Base-by-base conservation (phyloP, 2,329 filamentous ascomycete species). In the Fusarium sarcochroum region DNA sequence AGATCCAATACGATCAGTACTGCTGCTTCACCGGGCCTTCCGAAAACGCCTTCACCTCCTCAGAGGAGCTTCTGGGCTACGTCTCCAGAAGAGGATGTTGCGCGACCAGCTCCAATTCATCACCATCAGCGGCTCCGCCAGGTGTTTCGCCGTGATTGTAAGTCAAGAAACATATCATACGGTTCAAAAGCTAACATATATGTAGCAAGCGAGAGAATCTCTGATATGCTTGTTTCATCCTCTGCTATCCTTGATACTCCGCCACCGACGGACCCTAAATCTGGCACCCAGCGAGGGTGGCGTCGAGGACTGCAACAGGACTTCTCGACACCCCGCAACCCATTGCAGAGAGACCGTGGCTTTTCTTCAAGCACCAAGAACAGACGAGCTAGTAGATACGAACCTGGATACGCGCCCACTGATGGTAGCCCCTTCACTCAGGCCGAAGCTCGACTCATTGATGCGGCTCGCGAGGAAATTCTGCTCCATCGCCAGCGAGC, bases 1-100 rank as follows among this genome's bases (percentile, higher is more conserved):
- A 73, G 76, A 41, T 76, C 76, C 6, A 73, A 68, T 8, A 78
- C 79, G 2, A 53, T 74, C 41, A 79, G 77, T 55, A 78, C 78
- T 7, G 44, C 72, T 2, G 74, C 75, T 17, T 76, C 77, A 1
- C 62, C 63, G 2, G 60, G 56, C 18, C 58, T 68, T 6, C 72
- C 76, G 6, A 58, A 61, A 10, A 79, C 77, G 11, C 76, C 78
- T 1, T 68, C 65, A 3, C 74, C 75, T 15, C 54, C 37, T 57
- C 11, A 47, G 69, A 20, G 65, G 60, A 40, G 38, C 63, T 21
- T 51, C 37, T 63, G 61, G 51, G 23, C 40, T 42, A 47, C 40
- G 13, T 62, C 57, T 38, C 35, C 40, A 5, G 44, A 47, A 11
- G 30, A 51, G 5, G 46, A 21, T 9, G 21, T 70, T 8, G 11